A percentile compares a stretch with the other conserved stretches of the same genome.
phyloP scores from a whole-genome alignment of 2,329 filamentous ascomycete species.

The Cryphonectria naterciae region DNA sequence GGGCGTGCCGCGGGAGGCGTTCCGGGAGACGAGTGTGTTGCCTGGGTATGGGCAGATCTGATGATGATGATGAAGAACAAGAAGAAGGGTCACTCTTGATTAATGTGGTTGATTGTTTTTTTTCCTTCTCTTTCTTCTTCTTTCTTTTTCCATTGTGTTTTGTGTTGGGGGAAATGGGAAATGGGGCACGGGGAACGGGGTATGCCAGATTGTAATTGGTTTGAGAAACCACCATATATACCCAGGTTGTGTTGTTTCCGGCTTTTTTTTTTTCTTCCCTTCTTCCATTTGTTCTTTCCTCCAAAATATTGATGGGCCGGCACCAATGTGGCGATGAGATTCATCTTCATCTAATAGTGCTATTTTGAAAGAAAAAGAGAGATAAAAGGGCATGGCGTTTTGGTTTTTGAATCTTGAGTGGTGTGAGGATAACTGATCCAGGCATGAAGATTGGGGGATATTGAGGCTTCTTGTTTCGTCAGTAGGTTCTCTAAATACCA shows the following conservation, averaged over 20 bases:
- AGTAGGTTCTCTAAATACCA: neutral
- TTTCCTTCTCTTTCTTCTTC: neutral
- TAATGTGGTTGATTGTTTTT: neutral
- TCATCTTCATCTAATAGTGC: neutral
- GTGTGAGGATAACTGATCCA: neutral
- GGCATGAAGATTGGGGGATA: neutral
- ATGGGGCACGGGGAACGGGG: neutral
- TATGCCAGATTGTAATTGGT: neutral
- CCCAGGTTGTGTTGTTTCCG: neutral
- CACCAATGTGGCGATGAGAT: neutral
- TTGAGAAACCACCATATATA: neutral
- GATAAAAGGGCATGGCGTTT: neutral
- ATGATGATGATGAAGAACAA: neutral
- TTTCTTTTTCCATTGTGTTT: neutral
- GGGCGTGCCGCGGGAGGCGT: conserved; percentile 37
- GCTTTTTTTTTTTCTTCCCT: neutral
- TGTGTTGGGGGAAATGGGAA: neutral
- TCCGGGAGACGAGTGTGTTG: conserved; percentile 33
- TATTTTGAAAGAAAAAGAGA: neutral
- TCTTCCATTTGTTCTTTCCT: neutral
- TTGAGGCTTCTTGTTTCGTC: neutral
- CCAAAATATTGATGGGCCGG: neutral
- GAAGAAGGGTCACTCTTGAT: neutral
- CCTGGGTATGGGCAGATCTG: conserved; percentile 35
- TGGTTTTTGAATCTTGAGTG: neutral